Percentiles rank a stretch among this genome's conserved stretches.
Conservation (phyloP, 345 rosid species). For the Ceriops tagal region DNA sequence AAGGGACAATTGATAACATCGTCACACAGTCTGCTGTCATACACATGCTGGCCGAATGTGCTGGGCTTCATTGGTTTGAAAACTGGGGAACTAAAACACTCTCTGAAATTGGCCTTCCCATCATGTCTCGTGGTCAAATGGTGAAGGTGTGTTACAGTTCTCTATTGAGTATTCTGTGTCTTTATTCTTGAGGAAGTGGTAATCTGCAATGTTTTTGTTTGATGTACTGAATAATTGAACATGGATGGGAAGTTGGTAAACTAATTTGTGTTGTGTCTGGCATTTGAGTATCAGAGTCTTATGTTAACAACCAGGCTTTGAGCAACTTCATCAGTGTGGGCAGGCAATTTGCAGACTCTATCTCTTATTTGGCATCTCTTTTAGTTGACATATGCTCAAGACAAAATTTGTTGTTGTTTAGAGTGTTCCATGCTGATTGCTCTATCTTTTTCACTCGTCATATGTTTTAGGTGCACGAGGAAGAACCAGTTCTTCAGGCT, state of each 20-base stretch:
- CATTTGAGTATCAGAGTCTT: background rate
- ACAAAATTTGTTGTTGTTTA: background rate
- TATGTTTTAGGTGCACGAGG: constrained; percentile 61
- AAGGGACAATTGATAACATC: constrained; percentile 71
- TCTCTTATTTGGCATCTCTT: background rate
- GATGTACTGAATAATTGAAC: background rate
- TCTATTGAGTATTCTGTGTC: background rate
- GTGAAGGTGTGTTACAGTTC: constrained; percentile 45
- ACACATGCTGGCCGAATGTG: constrained; percentile 96
- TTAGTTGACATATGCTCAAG: background rate
- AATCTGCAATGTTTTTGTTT: background rate
- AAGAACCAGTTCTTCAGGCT: constrained; percentile 97
- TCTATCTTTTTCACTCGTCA: background rate
- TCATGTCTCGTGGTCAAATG: constrained; percentile 46
- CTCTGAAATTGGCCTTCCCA: constrained; percentile 84
- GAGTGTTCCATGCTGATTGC: background rate
- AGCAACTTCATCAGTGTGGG: background rate
- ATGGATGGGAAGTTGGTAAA: background rate
- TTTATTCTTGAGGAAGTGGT: background rate
- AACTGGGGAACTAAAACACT: constrained; percentile 89
- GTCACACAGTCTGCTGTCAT: constrained; percentile 93
- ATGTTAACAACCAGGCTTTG: background rate
- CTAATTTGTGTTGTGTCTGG: background rate
- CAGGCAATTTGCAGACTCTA: background rate
- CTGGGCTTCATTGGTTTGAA: constrained; percentile 92